These are phyloP conservation scores for Blastocystis sp. DNA, from an alignment of 352 stramenopile genomes.

Conservation along the genomic window DNA sequence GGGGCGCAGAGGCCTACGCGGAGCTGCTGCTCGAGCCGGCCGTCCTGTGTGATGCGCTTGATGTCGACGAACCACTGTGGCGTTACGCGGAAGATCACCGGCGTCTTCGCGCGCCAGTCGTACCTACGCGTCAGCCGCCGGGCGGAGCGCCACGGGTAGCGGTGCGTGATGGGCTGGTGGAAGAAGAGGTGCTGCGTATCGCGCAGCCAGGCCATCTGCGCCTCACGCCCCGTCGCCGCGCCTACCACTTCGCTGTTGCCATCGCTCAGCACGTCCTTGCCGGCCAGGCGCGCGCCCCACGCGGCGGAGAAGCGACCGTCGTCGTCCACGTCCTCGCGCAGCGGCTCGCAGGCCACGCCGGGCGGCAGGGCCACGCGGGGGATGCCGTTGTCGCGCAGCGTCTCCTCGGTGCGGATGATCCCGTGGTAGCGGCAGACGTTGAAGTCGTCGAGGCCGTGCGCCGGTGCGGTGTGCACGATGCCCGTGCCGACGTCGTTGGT, in stretches of 20 bases:
- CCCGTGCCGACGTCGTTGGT: slow-evolving; percentile 93
- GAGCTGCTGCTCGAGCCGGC: slow-evolving; percentile 29
- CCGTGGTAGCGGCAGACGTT: slow-evolving; percentile 71
- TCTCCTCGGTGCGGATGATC: slow-evolving; percentile 12
- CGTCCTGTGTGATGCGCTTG: slow-evolving; percentile 11
- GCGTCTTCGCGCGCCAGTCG: slow-evolving; percentile 98
- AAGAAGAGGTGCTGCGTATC: slow-evolving; percentile 27
- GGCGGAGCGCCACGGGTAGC: slow-evolving; percentile 18
- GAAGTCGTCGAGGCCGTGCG: slow-evolving; percentile 93
- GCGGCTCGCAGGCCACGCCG: neutral
- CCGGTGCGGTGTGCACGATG: slow-evolving; percentile 95
- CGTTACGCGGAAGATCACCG: slow-evolving; percentile 93
- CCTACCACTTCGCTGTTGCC: slow-evolving; percentile 88
- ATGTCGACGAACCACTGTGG: slow-evolving; percentile 94
- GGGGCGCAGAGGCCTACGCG: neutral
- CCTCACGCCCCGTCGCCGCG: slow-evolving; percentile 73
- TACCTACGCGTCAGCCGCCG: slow-evolving; percentile 79
- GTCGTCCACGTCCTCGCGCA: slow-evolving; percentile 34
- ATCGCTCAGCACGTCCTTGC: slow-evolving; percentile 83
- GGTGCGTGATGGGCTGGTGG: slow-evolving; percentile 39
- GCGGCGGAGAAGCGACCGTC: neutral
- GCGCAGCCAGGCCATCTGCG: neutral
- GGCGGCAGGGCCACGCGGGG: slow-evolving; percentile 1
- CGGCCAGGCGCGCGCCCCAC: slow-evolving; percentile 77
- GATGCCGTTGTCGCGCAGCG: neutral